Base-by-base conservation (phyloP, 192 early-diverging fungal genomes). In the Backusella parvicylindrica region DNA sequence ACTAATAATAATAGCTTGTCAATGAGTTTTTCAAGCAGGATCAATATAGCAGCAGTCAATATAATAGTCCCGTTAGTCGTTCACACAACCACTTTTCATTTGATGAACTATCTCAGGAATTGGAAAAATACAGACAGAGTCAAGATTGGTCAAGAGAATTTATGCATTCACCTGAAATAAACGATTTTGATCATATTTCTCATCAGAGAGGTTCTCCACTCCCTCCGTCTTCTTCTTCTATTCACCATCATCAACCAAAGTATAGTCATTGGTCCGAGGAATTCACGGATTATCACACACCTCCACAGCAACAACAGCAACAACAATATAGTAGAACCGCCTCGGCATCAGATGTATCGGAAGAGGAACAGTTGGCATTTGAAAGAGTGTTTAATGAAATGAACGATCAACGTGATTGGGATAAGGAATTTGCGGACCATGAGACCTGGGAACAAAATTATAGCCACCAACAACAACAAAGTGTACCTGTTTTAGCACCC, bases 71-170 rank as follows among this genome's bases (percentile, higher is more conserved):
- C 9, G 26, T 60, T 12, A 60, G 28, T 12, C 53, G 11, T 28
- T 28, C 53, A 26, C 23, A 26, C 1, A 28, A 60, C 2, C 21
- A 28, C 26, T 28, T 60, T 15, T 60, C 53, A 60, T 60, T 60
- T 60, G 56, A 53, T n/a, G 77, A 79, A 36, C 65, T 79, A 36
- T 63, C 72, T 16, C 63, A 74, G 63, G 38, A 69, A 33, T 18
- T 43, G 21, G 77, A 79, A 60, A 60, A 60, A 26, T 13, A 60
- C 26, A 23, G 23, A n/a, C 53, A 60, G 8, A 28, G 12, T 28
- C 77, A 68, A 32, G 49, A 49, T 32, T 79, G 78, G 78, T 38
- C 64, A 1, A 38, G 63, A 38, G 75, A 77, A 28, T 77, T 75
- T 21, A 50, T 23, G 0, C 23, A 50, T 8, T 21, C 49, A 2